A percentile compares a stretch with the other conserved stretches of the same genome.
Conservation (phyloP, 306 rosid genomes). For the Cucumis melo region DNA sequence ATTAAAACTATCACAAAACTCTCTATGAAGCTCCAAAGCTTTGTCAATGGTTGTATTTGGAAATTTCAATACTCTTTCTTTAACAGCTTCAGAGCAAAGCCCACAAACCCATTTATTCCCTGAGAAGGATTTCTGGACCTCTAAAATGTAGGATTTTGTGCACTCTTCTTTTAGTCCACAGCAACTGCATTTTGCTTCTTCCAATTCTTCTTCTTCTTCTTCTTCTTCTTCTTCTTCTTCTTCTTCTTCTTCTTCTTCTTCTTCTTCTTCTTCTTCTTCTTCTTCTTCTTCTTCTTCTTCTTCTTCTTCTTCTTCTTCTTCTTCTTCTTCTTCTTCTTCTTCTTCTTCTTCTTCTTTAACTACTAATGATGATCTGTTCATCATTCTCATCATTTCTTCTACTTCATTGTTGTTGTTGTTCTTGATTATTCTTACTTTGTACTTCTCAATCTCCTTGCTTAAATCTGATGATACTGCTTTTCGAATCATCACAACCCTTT, state of each 20-base stretch:
- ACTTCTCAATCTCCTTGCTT: conserved; percentile 20
- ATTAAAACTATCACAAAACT: conserved; percentile 34
- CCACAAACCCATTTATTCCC: conserved; percentile 63
- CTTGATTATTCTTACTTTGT: not conserved
- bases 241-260: conserved; percentile 13
- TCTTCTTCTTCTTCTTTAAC: conserved; percentile 23
- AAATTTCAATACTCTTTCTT: conserved; percentile 19
- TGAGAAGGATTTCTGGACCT: conserved; percentile 21
- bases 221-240: conserved; percentile 36
- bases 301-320: conserved; percentile 23
- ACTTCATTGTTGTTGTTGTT: not conserved
- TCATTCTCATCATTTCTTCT: not conserved
- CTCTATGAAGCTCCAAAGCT: conserved; percentile 33
- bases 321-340: conserved; percentile 13
- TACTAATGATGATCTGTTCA: not conserved
- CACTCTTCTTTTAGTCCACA: conserved; percentile 65
- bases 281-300: conserved; percentile 15
- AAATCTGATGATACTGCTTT: conserved; percentile 38
- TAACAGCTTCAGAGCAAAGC: conserved; percentile 66
- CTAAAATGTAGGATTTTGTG: conserved; percentile 26
- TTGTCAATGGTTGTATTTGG: conserved; percentile 15
- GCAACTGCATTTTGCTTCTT: conserved; percentile 41
- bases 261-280: conserved; percentile 22
- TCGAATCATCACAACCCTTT: conserved; percentile 18
- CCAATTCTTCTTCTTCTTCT: not conserved